Conservation (phyloP, 2,329 filamentous ascomycete genomes). For the Fusarium tupiense region DNA sequence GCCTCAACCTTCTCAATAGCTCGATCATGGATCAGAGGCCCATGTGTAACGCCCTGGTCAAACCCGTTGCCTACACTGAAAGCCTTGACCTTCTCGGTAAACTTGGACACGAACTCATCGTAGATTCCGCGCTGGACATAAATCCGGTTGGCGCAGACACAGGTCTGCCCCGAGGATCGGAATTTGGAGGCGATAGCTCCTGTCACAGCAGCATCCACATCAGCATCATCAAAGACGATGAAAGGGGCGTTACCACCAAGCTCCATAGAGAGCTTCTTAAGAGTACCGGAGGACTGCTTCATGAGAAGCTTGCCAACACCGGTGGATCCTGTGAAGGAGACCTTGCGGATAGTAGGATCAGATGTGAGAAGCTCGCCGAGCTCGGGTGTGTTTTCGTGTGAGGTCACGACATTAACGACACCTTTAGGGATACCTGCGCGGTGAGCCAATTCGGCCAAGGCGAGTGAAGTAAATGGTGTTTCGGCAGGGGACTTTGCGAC, state of each 20-base stretch:
- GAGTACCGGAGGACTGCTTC: constrained; percentile 84
- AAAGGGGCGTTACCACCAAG: constrained; percentile 95
- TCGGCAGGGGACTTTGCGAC: constrained; percentile 92
- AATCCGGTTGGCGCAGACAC: constrained; percentile 87
- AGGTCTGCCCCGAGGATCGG: constrained; percentile 94
- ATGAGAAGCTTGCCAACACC: constrained; percentile 79
- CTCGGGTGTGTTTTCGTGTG: constrained; percentile 79
- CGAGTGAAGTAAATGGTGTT: constrained; percentile 90
- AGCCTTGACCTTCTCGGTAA: constrained; percentile 75
- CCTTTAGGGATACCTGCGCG: constrained; percentile 90
- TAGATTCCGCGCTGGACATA: constrained; percentile 84
- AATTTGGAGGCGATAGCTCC: constrained; percentile 91
- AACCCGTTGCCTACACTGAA: constrained; percentile 84
- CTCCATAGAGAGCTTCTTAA: constrained; percentile 88
- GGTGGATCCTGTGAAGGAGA: constrained; percentile 91
- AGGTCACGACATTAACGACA: constrained; percentile 89
- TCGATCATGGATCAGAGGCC: constrained; percentile 85
- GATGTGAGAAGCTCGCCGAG: constrained; percentile 83
- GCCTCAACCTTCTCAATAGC: constrained; percentile 81
- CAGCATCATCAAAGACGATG: constrained; percentile 96
- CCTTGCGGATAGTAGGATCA: constrained; percentile 78
- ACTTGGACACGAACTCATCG: constrained; percentile 74
- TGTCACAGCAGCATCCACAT: constrained; percentile 83
- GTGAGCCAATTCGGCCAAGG: constrained; percentile 84
- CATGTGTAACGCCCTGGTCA: constrained; percentile 76